Percentiles rank a stretch among this genome's conserved stretches.
These are phyloP conservation scores for Talaromyces adpressus DNA, from an alignment of 495 filamentous ascomycete species.

Conservation along the genomic window DNA sequence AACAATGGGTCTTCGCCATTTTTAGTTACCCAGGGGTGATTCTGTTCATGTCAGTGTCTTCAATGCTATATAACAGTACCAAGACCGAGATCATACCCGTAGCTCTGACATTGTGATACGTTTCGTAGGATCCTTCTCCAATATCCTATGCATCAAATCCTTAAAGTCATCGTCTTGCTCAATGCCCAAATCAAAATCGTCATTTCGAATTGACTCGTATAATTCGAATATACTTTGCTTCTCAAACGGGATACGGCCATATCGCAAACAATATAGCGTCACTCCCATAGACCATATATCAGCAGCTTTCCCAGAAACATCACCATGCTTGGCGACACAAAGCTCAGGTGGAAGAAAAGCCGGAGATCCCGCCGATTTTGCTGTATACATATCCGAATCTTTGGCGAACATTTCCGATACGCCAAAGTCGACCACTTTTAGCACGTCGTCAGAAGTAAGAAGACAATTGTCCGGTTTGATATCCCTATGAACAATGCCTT, in stretches of 20 bases:
- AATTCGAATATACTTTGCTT: slow-evolving; percentile 71
- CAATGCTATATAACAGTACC: too few relatives aligned
- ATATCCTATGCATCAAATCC: slow-evolving; percentile 58
- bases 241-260: slow-evolving; percentile 81
- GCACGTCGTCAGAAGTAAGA: slow-evolving; percentile 78
- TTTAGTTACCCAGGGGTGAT: slow-evolving; percentile 92
- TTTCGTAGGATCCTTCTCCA: slow-evolving; percentile 72
- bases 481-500: slow-evolving; percentile 92
- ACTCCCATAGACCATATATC: slow-evolving; percentile 99
- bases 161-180: slow-evolving; percentile 51
- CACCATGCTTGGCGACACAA: slow-evolving; percentile 81
- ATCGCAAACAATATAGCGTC: slow-evolving; percentile 86
- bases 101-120: slow-evolving; percentile 77
- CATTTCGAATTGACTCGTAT: slow-evolving; percentile 77
- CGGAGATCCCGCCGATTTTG: slow-evolving; percentile 90
- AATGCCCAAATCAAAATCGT: slow-evolving; percentile 40
- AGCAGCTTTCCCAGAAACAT: slow-evolving; percentile 80
- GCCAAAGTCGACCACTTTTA: slow-evolving; percentile 97
- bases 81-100: slow-evolving; percentile 48
- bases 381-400: slow-evolving; percentile 78
- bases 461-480: slow-evolving; percentile 98
- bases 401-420: slow-evolving; percentile 99
- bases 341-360: slow-evolving; percentile 93
- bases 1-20: slow-evolving; percentile 74
- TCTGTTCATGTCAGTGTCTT: slow-evolving; percentile 46